Percentiles rank a stretch among this genome's conserved stretches.
These are phyloP conservation scores for Leccinum holopus DNA, from an alignment of 1,284 basidiomycete genomes.

Conservation along the genomic window DNA sequence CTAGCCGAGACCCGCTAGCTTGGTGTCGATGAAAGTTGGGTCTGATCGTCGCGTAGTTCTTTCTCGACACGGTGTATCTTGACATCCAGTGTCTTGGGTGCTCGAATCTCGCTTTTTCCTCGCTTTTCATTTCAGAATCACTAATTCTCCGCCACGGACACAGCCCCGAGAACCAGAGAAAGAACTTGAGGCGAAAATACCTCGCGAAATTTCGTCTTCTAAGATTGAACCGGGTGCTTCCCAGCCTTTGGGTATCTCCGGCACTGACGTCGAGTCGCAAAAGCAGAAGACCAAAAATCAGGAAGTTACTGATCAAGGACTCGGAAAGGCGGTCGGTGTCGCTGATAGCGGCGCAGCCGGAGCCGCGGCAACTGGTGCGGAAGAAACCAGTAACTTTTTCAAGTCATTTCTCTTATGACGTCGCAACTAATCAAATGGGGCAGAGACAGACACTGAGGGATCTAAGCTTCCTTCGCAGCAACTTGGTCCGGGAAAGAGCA, in stretches of 20 bases:
- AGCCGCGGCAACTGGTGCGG: not conserved
- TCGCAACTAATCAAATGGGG: not conserved
- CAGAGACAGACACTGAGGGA: slow-evolving; percentile 1
- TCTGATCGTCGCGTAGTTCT: not conserved
- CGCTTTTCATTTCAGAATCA: not conserved
- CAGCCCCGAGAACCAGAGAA: slow-evolving; percentile 6
- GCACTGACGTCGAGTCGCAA: not conserved
- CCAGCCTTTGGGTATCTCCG: not conserved
- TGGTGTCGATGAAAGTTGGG: not conserved
- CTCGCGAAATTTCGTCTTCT: not conserved
- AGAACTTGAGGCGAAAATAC: not conserved
- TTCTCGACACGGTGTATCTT: not conserved
- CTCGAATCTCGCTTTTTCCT: not conserved
- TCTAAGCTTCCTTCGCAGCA: not conserved
- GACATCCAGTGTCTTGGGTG: not conserved
- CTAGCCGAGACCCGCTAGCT: not conserved
- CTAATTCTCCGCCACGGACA: slow-evolving; percentile 12
- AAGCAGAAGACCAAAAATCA: slow-evolving; percentile 2
- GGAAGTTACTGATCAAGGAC: not conserved
- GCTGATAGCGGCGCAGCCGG: not conserved
- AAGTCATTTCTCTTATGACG: not conserved
- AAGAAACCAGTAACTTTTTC: slow-evolving; percentile 1
- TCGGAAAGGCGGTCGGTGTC: not conserved
- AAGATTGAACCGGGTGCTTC: not conserved
- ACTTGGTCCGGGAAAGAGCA: not conserved